Conservation (phyloP, 176 grass and related monocot species). For the Phyllostachys edulis region DNA sequence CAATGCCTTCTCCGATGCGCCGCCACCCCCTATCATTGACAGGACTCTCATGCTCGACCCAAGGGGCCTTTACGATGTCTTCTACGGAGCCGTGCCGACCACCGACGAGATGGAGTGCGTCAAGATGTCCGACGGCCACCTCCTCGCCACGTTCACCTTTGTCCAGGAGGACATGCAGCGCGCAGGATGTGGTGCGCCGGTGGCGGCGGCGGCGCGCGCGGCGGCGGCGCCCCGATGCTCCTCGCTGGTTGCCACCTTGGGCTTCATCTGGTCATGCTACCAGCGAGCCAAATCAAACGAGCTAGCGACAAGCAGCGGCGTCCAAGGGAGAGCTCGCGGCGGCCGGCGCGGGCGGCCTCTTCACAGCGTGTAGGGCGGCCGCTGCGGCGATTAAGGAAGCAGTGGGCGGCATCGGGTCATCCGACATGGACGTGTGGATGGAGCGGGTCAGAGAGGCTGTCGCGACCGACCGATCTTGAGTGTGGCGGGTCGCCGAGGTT, state of each 20-base stretch:
- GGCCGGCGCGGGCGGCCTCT: neutral
- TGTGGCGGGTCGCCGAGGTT: constrained; percentile 42
- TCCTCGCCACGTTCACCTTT: constrained; percentile 31
- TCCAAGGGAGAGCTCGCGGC: neutral
- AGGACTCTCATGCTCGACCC: constrained; percentile 25
- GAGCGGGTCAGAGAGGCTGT: neutral
- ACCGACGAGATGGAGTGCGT: neutral
- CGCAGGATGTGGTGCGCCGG: neutral
- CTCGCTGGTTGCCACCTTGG: constrained; percentile 23
- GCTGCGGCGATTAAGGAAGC: neutral
- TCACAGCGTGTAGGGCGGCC: neutral
- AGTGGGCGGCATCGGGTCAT: neutral
- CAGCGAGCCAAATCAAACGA: neutral
- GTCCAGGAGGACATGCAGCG: neutral
- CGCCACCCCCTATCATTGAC: constrained; percentile 21
- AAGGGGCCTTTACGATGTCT: neutral
- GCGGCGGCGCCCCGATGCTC: constrained; percentile 23
- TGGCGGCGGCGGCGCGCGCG: neutral
- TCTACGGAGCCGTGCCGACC: neutral
- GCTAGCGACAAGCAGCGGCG: neutral
- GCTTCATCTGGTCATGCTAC: constrained; percentile 20
- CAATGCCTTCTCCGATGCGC: constrained; percentile 41
- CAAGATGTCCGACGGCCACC: neutral
- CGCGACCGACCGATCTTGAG: no score
- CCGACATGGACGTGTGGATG: neutral